Evolutionary conservation across 2,329 filamentous ascomycete genomes (phyloP), one percentile per base, ranked within the genome.

Genomic region (Beauveria scarabaeidicola): DNA sequence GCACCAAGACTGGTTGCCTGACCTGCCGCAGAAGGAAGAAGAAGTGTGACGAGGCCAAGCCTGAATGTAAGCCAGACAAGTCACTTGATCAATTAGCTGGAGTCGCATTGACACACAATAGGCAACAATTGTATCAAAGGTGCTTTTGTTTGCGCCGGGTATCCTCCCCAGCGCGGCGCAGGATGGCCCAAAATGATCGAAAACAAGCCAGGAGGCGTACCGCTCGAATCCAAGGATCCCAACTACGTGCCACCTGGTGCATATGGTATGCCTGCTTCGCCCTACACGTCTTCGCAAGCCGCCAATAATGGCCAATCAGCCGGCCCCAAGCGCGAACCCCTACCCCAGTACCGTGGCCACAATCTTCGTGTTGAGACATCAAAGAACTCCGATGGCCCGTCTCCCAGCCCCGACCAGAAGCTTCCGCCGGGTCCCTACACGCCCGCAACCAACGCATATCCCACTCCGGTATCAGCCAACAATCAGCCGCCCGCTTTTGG

Each of bases 1-100:
- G 93, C 61, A 97, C 93, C 21, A 97, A 97, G 76, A 97, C 92
- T 10, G 91, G 92, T 36, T 97, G 93, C 72, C 85, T 96, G 74
- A 97, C 93, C 6, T 97, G 93, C 72, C 83, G 93, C 62, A 84
- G 85, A 70, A 83, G 93, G 61, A 97, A 97, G 81, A 97, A 97
- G 84, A 97, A 97, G 75, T 97, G 94, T 70, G 93, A 97, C 70
- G 94, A 97, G 77, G 83, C 83, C 58, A 95, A 96, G 72, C 94
- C 94, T 27, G 86, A 91, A 73, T 97, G 94, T 95, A 79, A 80
- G 89, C 79, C 15, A 13, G 17, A n/a, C 19, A 23, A 27, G 36
- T 13, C 25, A 8, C 19, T 4, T 23, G 1, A 15, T 4, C 23
- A 25, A 21, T 17, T 29, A 21, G 19, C 7, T 9, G 19, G 19